These are phyloP conservation scores for Cyclotella distinguenda DNA, from an alignment of 108 stramenopile species.

Conservation along the genomic window DNA sequence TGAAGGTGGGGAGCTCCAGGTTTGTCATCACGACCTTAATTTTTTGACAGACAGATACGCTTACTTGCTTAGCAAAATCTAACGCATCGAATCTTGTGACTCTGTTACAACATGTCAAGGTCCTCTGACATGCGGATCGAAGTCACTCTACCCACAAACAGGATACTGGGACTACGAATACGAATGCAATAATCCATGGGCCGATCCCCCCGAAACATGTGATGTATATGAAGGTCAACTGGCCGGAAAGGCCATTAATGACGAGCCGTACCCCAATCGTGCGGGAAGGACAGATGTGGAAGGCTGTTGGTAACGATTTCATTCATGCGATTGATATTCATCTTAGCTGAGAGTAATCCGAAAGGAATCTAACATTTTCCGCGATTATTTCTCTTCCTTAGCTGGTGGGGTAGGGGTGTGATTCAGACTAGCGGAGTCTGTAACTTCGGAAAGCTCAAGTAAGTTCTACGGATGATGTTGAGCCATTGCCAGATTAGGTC, in stretches of 20 bases:
- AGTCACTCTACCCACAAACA: conserved; percentile 28
- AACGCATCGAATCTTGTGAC: no score
- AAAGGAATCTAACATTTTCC: background rate
- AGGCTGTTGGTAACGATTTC: conserved; percentile 50
- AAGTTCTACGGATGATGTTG: no score
- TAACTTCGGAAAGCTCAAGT: conserved; percentile 52
- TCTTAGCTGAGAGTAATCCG: background rate
- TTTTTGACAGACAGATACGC: no score
- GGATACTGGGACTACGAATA: conserved; percentile 46
- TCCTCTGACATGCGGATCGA: conserved; percentile 43
- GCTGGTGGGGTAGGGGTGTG: conserved; percentile 59
- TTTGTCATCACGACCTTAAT: no score
- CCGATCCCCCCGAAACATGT: conserved; percentile 41
- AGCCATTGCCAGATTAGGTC: no score
- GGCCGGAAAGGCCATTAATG: conserved; percentile 46
- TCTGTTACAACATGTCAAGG: no score
- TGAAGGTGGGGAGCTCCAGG: no score
- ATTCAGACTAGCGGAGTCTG: conserved; percentile 44
- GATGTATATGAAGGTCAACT: conserved; percentile 48
- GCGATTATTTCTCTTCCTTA: background rate
- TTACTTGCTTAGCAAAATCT: no score
- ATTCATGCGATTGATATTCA: background rate
- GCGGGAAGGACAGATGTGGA: conserved; percentile 52
- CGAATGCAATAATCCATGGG: conserved; percentile 48
- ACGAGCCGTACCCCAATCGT: conserved; percentile 31